Evolutionary conservation across 2,329 filamentous ascomycete genomes (phyloP).

Genomic region (Aspergillus hiratsukae): DNA sequence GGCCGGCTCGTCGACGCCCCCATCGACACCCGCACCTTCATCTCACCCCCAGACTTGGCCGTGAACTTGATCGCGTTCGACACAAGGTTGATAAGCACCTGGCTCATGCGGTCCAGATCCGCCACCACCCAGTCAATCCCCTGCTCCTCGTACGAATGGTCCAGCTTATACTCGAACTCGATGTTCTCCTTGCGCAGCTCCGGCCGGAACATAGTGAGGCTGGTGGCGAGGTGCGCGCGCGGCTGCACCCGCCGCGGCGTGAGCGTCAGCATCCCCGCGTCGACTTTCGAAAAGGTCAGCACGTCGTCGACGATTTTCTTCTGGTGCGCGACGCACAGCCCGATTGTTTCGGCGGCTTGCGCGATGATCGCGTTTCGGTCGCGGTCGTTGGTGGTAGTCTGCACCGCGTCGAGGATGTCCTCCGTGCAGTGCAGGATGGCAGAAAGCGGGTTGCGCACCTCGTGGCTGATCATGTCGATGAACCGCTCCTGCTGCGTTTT

Average conservation of each 20-base stretch:
- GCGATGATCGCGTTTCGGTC: slow-evolving; percentile 49
- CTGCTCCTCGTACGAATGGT: slow-evolving; percentile 56
- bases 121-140: slow-evolving; percentile 62
- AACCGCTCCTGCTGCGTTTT: slow-evolving; percentile 78
- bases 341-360: slow-evolving; percentile 72
- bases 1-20: slow-evolving; percentile 46
- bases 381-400: not conserved
- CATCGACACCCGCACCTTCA: slow-evolving; percentile 49
- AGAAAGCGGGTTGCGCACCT: slow-evolving; percentile 54
- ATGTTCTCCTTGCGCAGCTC: slow-evolving; percentile 68
- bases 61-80: slow-evolving; percentile 84
- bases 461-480: slow-evolving; percentile 65
- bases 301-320: slow-evolving; percentile 75
- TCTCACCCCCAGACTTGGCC: slow-evolving; percentile 41
- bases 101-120: slow-evolving; percentile 70
- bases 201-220: slow-evolving; percentile 73
- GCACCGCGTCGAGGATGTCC: slow-evolving; percentile 29
- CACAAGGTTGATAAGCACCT: slow-evolving; percentile 74
- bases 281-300: slow-evolving; percentile 68
- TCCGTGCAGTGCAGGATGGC: slow-evolving; percentile 58
- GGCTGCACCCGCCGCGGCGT: slow-evolving; percentile 67
- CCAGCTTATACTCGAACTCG: slow-evolving; percentile 59
- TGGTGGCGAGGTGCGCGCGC: slow-evolving; percentile 60
- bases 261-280: slow-evolving; percentile 68
- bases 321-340: slow-evolving; percentile 73